These are phyloP conservation scores for Blastocystis sp. DNA, from an alignment of 352 stramenopile genomes.

Conservation along the genomic window DNA sequence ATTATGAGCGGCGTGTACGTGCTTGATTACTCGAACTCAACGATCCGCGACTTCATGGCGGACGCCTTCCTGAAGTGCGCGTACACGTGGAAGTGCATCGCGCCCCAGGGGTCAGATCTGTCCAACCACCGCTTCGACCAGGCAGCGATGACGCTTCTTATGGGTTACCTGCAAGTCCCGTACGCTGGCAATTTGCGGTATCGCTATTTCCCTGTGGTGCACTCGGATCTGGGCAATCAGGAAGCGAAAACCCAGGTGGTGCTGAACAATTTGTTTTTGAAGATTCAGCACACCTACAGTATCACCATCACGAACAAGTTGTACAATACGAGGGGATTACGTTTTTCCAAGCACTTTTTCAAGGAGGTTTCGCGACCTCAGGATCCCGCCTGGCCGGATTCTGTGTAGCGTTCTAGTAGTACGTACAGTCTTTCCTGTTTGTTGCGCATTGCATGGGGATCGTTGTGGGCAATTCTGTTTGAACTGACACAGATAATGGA, in stretches of 20 bases:
- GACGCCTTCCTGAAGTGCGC: conserved; percentile 3
- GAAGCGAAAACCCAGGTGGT: neutral
- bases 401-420: too few species aligned
- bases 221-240: neutral
- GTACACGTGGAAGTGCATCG: conserved; percentile 49
- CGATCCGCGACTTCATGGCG: neutral
- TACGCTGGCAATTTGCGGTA: neutral
- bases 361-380: too few species aligned
- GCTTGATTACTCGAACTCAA: neutral
- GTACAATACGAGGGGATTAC: neutral
- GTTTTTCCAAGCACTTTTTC: too few species aligned
- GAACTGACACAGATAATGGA: too few species aligned
- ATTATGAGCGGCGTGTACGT: neutral
- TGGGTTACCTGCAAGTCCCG: neutral
- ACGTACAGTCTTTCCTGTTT: too few species aligned
- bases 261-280: neutral
- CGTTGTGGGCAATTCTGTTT: too few species aligned
- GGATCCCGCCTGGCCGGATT: too few species aligned
- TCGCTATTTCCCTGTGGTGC: neutral
- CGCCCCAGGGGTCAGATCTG: neutral
- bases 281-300: neutral
- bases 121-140: conserved; percentile 32
- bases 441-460: too few species aligned
- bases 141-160: neutral
- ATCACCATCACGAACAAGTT: neutral